Conservation (phyloP, 2,329 filamentous ascomycete species). For the Daldinia eschscholtzii region DNA sequence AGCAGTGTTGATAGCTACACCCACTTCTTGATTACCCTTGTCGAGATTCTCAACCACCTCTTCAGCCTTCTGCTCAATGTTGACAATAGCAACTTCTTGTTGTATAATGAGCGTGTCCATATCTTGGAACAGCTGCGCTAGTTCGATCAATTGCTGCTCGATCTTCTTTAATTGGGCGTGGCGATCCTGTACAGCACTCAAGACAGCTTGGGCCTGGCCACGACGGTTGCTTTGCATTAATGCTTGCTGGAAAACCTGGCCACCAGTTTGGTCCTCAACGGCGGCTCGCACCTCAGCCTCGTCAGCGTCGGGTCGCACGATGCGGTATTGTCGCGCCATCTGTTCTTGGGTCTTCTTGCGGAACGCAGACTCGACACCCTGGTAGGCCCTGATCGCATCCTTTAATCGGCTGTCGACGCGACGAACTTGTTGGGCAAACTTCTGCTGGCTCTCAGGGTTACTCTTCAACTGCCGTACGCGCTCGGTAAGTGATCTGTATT, state of each 20-base stretch:
- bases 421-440: constrained; percentile 84
- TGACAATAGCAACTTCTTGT: constrained; percentile 82
- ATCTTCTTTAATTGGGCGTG: constrained; percentile 93
- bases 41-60: constrained; percentile 86
- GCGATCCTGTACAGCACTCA: constrained; percentile 83
- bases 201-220: constrained; percentile 82
- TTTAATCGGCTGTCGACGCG: constrained; percentile 84
- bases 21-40: constrained; percentile 87
- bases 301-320: constrained; percentile 84
- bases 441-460: constrained; percentile 78
- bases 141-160: constrained; percentile 87
- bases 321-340: constrained; percentile 89
- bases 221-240: constrained; percentile 84
- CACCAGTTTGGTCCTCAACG: constrained; percentile 77
- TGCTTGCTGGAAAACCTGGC: constrained; percentile 89
- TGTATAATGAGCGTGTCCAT: constrained; percentile 87
- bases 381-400: constrained; percentile 83
- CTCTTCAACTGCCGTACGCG: constrained; percentile 87
- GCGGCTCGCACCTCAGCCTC: constrained; percentile 83
- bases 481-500: constrained; percentile 83
- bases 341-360: constrained; percentile 84
- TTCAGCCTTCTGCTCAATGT: constrained; percentile 89
- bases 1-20: constrained; percentile 84
- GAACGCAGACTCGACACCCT: constrained; percentile 83
- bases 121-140: constrained; percentile 89